A percentile compares a stretch with the other conserved stretches of the same genome.
Conservation (phyloP, 2,329 filamentous ascomycete genomes). For the Colletotrichum sp. region DNA sequence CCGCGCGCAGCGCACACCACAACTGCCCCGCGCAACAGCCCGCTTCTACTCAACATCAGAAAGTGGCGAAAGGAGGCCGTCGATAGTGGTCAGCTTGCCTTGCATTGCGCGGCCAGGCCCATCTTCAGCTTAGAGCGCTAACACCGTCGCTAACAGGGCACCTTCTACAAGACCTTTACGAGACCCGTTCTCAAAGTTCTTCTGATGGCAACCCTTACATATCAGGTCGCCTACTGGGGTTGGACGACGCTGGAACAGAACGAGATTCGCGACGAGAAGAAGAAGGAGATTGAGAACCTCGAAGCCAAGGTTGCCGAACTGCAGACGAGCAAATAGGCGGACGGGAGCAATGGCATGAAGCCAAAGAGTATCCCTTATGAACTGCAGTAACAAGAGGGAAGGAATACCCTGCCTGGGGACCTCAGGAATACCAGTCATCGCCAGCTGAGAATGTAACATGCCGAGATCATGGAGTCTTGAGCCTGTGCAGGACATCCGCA, state of each 20-base stretch:
- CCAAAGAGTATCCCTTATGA: neutral
- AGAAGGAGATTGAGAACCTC: slow-evolving; percentile 34
- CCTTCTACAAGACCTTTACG: slow-evolving; percentile 78
- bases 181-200: slow-evolving; percentile 76
- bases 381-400: neutral
- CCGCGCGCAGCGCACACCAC: neutral
- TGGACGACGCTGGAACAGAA: slow-evolving; percentile 78
- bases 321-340: slow-evolving; percentile 20
- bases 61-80: slow-evolving; percentile 9
- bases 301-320: slow-evolving; percentile 42
- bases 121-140: neutral
- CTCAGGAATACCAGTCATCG: neutral
- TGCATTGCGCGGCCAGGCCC: neutral
- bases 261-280: slow-evolving; percentile 63
- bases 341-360: neutral
- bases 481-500: neutral
- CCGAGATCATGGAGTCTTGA: neutral
- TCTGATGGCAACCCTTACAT: slow-evolving; percentile 76
- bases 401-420: neutral
- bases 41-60: slow-evolving; percentile 11
- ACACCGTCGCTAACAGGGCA: slow-evolving; percentile 44
- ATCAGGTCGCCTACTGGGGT: slow-evolving; percentile 76
- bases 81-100: slow-evolving; percentile 5
- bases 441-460: neutral
- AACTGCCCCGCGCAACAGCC: neutral